These are phyloP conservation scores for Sarocladium brachiariae DNA, from an alignment of 2,329 filamentous ascomycete genomes.

Conservation along the genomic window DNA sequence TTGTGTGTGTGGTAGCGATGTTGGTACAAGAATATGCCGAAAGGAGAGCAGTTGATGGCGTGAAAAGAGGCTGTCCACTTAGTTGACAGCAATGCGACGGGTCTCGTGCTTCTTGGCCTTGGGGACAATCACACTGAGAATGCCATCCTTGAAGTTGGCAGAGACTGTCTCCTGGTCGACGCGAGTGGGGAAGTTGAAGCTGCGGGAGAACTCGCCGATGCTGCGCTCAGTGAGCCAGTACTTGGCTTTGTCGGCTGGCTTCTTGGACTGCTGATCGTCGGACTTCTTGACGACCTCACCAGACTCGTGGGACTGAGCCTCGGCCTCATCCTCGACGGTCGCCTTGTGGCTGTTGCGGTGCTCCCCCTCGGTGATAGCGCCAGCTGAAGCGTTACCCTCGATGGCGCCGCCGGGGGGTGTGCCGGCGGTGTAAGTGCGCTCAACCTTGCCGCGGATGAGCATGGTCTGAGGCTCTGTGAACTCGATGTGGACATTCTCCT, in stretches of 20 bases:
- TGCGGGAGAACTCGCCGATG: conserved; percentile 60
- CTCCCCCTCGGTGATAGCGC: conserved; percentile 33
- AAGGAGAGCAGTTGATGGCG: not conserved
- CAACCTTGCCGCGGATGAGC: conserved; percentile 61
- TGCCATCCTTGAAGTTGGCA: conserved; percentile 58
- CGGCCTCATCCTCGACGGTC: conserved; percentile 58
- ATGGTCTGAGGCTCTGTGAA: conserved; percentile 72
- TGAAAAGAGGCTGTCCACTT: conserved; percentile 17
- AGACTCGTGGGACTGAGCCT: conserved; percentile 22
- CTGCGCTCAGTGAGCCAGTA: conserved; percentile 67
- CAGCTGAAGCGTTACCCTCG: conserved; percentile 36
- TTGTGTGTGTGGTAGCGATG: not conserved
- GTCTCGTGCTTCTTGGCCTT: conserved; percentile 56
- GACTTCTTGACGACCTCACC: conserved; percentile 21
- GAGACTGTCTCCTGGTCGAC: conserved; percentile 56
- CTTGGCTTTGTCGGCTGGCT: conserved; percentile 39
- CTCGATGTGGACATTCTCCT: conserved; percentile 69
- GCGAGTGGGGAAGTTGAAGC: conserved; percentile 59
- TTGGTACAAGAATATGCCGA: not conserved
- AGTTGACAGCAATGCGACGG: conserved; percentile 49
- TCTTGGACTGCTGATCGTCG: conserved; percentile 20
- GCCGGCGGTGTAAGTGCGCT: conserved; percentile 54
- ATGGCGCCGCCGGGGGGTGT: conserved; percentile 37
- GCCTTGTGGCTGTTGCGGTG: conserved; percentile 41
- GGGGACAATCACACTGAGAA: conserved; percentile 57